A percentile compares a stretch with the other conserved stretches of the same genome.
phyloP scores from a whole-genome alignment of 129 eudicot genomes.

The Glebionis coronaria region DNA sequence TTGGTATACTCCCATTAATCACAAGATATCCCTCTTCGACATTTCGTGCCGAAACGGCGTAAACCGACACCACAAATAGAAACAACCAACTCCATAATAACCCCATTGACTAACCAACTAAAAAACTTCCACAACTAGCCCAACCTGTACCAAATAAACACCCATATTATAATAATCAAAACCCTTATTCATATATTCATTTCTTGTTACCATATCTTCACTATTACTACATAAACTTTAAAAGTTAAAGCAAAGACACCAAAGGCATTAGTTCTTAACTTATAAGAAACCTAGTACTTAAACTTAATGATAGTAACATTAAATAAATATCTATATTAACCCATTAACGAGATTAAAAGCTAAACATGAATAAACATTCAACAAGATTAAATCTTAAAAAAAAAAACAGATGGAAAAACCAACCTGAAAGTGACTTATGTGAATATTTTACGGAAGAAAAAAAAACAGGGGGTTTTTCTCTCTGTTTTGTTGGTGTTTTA shows the following conservation, averaged over 20 bases:
- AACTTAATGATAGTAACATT: background rate
- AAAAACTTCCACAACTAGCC: constrained; percentile 19
- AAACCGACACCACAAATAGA: constrained; percentile 44
- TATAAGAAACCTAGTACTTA: constrained; percentile 18
- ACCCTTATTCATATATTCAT: background rate
- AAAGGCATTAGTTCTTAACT: constrained; percentile 20
- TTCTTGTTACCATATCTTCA: background rate
- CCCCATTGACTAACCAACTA: constrained; percentile 46
- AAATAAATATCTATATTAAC: constrained; percentile 9
- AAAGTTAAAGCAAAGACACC: constrained; percentile 47
- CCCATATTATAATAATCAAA: too few species aligned
- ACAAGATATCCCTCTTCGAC: constrained; percentile 44
- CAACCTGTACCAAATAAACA: constrained; percentile 13
- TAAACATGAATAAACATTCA: background rate
- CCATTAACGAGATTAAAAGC: background rate
- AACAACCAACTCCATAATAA: constrained; percentile 34
- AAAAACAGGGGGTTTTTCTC: background rate
- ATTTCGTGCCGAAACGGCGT: constrained; percentile 54
- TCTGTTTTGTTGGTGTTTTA: background rate
- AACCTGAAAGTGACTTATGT: constrained; percentile 27
- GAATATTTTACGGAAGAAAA: background rate
- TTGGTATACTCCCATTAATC: constrained; percentile 45
- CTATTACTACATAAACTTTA: constrained; percentile 31
- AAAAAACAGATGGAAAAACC: constrained; percentile 34
- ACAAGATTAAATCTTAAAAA: constrained; percentile 15